These are phyloP conservation scores for Candida taoyuanica DNA, from an alignment of 805 yeast genomes.

Conservation along the genomic window DNA sequence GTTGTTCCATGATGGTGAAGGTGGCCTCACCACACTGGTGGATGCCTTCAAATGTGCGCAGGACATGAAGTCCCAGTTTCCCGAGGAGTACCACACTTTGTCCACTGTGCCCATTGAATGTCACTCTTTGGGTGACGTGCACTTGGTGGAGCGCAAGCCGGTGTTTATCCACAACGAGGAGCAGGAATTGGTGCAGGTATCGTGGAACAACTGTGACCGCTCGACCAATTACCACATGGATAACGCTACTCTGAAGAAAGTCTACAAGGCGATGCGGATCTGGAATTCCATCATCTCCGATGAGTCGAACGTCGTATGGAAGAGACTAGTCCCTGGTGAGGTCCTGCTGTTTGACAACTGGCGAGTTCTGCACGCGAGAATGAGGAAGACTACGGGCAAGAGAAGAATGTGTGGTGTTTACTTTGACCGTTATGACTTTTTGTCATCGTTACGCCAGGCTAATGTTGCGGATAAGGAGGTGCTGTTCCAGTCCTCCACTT, in stretches of 20 bases:
- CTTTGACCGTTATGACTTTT: conserved; percentile 62
- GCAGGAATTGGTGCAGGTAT: conserved; percentile 53
- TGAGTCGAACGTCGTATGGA: conserved; percentile 45
- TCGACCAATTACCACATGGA: conserved; percentile 44
- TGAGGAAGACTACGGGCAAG: conserved; percentile 55
- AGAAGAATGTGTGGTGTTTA: conserved; percentile 73
- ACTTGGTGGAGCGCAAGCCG: conserved; percentile 62
- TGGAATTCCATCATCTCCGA: conserved; percentile 53
- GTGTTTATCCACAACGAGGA: conserved; percentile 48
- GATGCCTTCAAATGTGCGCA: conserved; percentile 63
- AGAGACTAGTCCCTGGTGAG: conserved; percentile 60
- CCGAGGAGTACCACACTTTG: conserved; percentile 48
- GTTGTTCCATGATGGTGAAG: conserved; percentile 56
- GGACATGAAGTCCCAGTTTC: conserved; percentile 40
- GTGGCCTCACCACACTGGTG: conserved; percentile 64
- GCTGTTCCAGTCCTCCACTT: conserved; percentile 31
- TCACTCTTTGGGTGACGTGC: conserved; percentile 70
- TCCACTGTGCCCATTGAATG: conserved; percentile 53
- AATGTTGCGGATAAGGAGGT: conserved; percentile 42
- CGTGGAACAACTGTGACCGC: conserved; percentile 72
- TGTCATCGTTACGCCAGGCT: conserved; percentile 40
- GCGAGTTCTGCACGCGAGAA: conserved; percentile 67
- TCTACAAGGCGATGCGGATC: conserved; percentile 52
- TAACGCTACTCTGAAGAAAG: conserved; percentile 40
- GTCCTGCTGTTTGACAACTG: conserved; percentile 68